Evolutionary conservation across 495 filamentous ascomycete genomes (phyloP), one percentile per base, ranked within the genome.

Genomic region (Annulohypoxylon moriforme): DNA sequence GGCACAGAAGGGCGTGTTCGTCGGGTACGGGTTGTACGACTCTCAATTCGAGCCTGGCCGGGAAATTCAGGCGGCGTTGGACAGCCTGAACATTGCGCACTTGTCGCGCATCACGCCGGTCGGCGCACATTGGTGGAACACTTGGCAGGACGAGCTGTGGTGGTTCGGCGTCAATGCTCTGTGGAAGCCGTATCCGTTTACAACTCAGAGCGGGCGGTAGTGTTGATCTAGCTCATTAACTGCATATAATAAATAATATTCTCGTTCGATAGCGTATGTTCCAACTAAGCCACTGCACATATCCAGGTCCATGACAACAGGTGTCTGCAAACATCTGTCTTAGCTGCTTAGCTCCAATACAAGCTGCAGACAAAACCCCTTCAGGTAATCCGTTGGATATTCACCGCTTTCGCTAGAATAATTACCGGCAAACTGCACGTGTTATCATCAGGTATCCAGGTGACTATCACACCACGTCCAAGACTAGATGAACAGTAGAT

Each of bases 111-210:
- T 79, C 11, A 71, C 77, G 62, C 77, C 77, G 40, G 75, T 75
- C 58, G 75, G 77, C 40, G 71, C 71, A 16, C 77, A 79, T 61
- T 76, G 61, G 36, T 79, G 77, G 77, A 79, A 79, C 50, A 79
- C 77, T 6, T 79, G 77, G 77, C 75, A 77, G 58, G 77, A 79
- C 64, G 76, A 75, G 68, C 62, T 79, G 47, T 79, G 77, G 77
- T 77, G 73, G 77, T 79, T 79, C 69, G 77, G 77, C 9, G 53
- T 65, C 25, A 76, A 73, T 61, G 75, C 76, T 0, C 24, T 79
- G 50, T 79, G 77, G 77, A 84, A 74, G 74, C 70, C 70, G 55
- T 40, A 61, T n/a, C 70, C 65, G 60, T 73, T 56, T 22, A 57
- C 65, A 20, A 49, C 56, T 33, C 60, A 20, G 40, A 65, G 55